Conservation (phyloP, 352 stramenopile species). For the Globisporangium orthogonon region DNA sequence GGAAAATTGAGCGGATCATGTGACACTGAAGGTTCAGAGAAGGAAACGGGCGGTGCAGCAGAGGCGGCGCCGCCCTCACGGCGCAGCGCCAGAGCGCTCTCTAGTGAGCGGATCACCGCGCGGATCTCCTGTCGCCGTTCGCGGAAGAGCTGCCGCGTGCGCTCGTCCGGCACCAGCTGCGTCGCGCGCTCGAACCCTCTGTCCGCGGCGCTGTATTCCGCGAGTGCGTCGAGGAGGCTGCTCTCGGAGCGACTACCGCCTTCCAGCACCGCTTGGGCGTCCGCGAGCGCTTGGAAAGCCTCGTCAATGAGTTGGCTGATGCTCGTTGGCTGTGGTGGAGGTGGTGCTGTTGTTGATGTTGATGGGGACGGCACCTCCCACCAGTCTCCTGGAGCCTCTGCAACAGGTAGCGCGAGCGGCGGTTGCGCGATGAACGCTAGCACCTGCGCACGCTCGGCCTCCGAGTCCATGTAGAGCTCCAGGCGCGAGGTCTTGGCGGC, state of each 20-base stretch:
- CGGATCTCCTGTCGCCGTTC: constrained; percentile 26
- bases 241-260: background rate
- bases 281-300: constrained; percentile 31
- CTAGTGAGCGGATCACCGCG: constrained; percentile 19
- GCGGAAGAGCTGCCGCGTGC: constrained; percentile 27
- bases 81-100: background rate
- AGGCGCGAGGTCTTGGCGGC: constrained; percentile 24
- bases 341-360: too few relatives aligned
- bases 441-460: constrained; percentile 18
- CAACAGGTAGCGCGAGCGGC: constrained; percentile 6
- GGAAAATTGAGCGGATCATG: background rate
- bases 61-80: background rate
- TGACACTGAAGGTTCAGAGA: background rate
- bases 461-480: constrained; percentile 35
- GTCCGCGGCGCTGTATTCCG: constrained; percentile 28
- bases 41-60: background rate
- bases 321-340: background rate
- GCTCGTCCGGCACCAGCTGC: constrained; percentile 28
- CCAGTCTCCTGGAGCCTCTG: background rate
- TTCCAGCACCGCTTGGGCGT: constrained; percentile 18
- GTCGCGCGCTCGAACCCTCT: constrained; percentile 25
- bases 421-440: constrained; percentile 8
- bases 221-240: constrained; percentile 10
- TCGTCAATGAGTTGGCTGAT: constrained; percentile 25
- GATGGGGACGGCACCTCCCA: background rate